Conservation (phyloP, 2,329 filamentous ascomycete genomes). For the Conoideocrella luteorostrata region DNA sequence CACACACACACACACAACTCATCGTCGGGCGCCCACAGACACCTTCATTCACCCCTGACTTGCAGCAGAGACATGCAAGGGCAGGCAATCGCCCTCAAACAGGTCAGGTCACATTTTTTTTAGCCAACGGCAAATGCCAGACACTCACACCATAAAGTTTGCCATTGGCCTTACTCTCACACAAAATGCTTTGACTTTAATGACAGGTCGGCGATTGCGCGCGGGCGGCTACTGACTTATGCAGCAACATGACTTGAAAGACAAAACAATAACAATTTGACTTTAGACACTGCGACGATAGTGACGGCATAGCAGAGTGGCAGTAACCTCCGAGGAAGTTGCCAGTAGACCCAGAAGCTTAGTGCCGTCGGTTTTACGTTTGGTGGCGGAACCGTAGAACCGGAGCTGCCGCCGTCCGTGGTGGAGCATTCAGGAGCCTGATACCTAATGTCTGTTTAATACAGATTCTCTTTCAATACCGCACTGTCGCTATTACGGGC, state of each 20-base stretch:
- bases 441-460: not conserved
- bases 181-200: not conserved
- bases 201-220: not conserved
- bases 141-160: slow-evolving; percentile 1
- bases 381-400: slow-evolving; percentile 2
- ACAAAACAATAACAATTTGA: not conserved
- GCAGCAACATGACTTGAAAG: not conserved
- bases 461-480: not conserved
- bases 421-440: not conserved
- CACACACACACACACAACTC: no score
- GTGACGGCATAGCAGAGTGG: not conserved
- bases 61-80: slow-evolving; percentile 15
- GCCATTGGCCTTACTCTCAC: not conserved
- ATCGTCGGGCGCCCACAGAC: not conserved
- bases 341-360: not conserved
- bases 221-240: not conserved
- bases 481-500: no score
- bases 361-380: slow-evolving; percentile 3
- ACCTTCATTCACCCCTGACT: slow-evolving; percentile 8
- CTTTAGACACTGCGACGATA: not conserved
- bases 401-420: slow-evolving; percentile 4
- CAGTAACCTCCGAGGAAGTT: not conserved
- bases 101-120: slow-evolving; percentile 1
- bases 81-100: slow-evolving; percentile 7
- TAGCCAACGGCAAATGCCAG: slow-evolving; percentile 1